Conservation (phyloP, 2,329 filamentous ascomycete species). For the Lachnellula arida region DNA sequence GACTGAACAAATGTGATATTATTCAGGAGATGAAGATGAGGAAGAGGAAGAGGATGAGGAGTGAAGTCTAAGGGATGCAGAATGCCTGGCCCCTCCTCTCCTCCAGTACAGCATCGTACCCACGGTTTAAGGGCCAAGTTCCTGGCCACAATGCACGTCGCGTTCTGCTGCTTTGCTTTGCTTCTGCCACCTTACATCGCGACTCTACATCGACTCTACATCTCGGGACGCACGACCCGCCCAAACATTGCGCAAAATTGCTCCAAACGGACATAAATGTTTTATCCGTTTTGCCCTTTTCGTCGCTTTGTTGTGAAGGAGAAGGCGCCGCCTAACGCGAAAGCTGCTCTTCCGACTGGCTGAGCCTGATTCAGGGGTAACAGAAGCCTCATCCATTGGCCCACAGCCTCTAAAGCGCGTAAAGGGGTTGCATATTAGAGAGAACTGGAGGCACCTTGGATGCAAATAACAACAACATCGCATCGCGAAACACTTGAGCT, state of each 20-base stretch:
- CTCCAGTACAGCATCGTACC: constrained; percentile 7
- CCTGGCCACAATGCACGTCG: constrained; percentile 22
- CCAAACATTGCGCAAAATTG: constrained; percentile 22
- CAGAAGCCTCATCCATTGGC: constrained; percentile 17
- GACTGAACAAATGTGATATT: neutral
- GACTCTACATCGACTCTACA: constrained; percentile 19
- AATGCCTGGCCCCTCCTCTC: neutral
- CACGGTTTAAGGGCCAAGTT: constrained; percentile 1
- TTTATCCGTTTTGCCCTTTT: constrained; percentile 17
- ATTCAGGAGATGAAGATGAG: neutral
- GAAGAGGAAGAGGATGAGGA: neutral
- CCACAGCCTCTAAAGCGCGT: constrained; percentile 24
- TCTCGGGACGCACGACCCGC: constrained; percentile 14
- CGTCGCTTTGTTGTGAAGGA: constrained; percentile 26
- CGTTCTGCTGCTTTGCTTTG: constrained; percentile 8
- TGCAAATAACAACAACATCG: constrained; percentile 18
- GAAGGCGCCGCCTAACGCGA: constrained; percentile 23
- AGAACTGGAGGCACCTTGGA: neutral
- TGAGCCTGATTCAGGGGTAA: constrained; percentile 11
- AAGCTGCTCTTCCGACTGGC: constrained; percentile 22
- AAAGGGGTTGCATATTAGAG: constrained; percentile 24
- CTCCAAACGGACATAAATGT: constrained; percentile 23
- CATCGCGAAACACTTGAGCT: neutral
- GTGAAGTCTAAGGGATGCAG: neutral
- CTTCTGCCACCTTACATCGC: constrained; percentile 15